Evolutionary conservation across 148 eudicot genomes (phyloP).

Genomic region (Fagopyrum homotropicum): DNA sequence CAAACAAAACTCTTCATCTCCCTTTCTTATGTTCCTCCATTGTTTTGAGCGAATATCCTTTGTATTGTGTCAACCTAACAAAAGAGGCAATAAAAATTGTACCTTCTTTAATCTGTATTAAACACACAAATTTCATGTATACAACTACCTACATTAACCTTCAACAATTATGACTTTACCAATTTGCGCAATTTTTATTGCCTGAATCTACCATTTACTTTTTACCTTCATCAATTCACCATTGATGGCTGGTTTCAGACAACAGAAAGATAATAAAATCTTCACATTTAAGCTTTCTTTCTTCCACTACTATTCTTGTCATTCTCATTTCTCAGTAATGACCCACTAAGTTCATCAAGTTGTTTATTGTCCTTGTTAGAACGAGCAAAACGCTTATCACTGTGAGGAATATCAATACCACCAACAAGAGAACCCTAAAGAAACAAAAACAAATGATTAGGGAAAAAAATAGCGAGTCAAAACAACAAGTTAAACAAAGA

Average conservation of each 20-base stretch:
- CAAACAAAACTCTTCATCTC: too few relatives aligned
- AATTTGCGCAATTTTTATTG: background rate
- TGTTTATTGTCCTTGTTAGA: too few relatives aligned
- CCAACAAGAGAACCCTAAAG: too few relatives aligned
- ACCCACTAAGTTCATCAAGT: conserved; percentile 7
- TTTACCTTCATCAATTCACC: background rate
- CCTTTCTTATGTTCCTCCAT: too few relatives aligned
- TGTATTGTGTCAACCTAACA: too few relatives aligned
- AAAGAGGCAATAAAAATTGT: background rate
- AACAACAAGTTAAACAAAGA: too few relatives aligned
- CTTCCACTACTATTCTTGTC: conserved; percentile 5
- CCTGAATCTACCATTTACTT: background rate
- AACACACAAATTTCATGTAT: background rate
- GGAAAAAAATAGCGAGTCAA: too few relatives aligned
- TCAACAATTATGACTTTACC: background rate
- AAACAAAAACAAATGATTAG: too few relatives aligned
- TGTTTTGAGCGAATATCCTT: too few relatives aligned
- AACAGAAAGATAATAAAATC: conserved; percentile 1
- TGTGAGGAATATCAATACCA: too few relatives aligned
- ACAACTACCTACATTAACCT: background rate
- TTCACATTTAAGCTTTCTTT: background rate
- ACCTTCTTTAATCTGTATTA: background rate
- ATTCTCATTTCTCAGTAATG: background rate
- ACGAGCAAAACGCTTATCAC: too few relatives aligned
- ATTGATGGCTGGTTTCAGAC: background rate